phyloP scores from a whole-genome alignment of 2,329 filamentous ascomycete genomes.

The Ilyonectria sp. region DNA sequence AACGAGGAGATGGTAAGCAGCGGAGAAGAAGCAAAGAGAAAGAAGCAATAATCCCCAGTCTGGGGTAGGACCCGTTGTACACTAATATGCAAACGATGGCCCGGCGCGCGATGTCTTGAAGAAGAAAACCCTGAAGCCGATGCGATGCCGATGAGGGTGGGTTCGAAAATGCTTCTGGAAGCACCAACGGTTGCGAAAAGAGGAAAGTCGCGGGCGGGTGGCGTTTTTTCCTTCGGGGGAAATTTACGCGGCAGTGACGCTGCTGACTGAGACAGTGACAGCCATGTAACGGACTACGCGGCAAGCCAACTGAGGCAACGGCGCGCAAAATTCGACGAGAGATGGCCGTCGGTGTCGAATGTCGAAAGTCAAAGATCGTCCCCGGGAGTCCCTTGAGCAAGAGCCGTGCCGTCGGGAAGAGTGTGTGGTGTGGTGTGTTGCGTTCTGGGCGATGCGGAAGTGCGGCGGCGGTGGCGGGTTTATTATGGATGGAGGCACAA shows the following conservation, averaged over 20 bases:
- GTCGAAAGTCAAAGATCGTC: background rate
- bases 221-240: background rate
- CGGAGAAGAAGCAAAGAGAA: background rate
- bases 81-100: too few relatives aligned
- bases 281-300: background rate
- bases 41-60: background rate
- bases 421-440: background rate
- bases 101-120: background rate
- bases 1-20: too few relatives aligned
- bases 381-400: too few relatives aligned
- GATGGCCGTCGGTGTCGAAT: background rate
- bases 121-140: background rate
- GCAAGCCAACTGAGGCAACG: too few relatives aligned
- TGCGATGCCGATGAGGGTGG: background rate
- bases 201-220: constrained; percentile 9
- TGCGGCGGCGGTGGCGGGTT: background rate
- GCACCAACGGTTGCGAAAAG: background rate
- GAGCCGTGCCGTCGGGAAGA: background rate
- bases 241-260: background rate
- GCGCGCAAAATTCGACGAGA: background rate
- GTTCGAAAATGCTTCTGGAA: constrained; percentile 6
- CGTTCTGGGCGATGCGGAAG: background rate
- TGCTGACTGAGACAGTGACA: background rate
- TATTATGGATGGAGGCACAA: background rate
- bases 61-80: background rate